A percentile compares a stretch with the other conserved stretches of the same genome.
Conservation (phyloP, 148 eudicot genomes). For the Heliamphora exappendiculata region DNA sequence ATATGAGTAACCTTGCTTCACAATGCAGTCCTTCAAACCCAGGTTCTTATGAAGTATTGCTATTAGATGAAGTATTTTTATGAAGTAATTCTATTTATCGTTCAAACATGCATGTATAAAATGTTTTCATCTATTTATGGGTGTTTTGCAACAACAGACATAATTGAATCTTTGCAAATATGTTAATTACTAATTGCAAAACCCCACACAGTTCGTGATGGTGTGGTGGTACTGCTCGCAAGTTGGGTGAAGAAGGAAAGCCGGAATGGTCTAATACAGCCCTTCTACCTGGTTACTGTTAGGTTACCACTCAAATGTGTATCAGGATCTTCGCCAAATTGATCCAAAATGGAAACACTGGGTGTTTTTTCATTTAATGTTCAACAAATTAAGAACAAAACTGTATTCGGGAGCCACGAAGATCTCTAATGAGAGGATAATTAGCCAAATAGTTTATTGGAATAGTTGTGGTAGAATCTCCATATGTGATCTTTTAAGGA, state of each 20-base stretch:
- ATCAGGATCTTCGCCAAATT: neutral
- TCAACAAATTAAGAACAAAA: neutral
- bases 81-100: neutral
- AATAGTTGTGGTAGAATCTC: neutral
- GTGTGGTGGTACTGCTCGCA: neutral
- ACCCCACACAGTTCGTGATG: neutral
- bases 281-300: neutral
- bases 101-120: neutral
- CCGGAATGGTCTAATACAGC: neutral
- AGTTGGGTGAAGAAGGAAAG: neutral
- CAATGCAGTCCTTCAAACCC: conserved; percentile 42
- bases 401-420: neutral
- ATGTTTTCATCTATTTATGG: neutral
- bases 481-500: neutral
- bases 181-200: neutral
- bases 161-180: neutral
- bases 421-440: neutral
- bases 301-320: neutral
- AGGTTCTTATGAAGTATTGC: conserved; percentile 36
- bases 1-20: conserved; percentile 41
- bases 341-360: neutral
- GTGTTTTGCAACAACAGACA: neutral
- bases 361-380: neutral
- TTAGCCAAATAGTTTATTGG: neutral
- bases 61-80: neutral